Base-by-base conservation (phyloP, 805 yeast species). In the Lipomyces yamadae region DNA sequence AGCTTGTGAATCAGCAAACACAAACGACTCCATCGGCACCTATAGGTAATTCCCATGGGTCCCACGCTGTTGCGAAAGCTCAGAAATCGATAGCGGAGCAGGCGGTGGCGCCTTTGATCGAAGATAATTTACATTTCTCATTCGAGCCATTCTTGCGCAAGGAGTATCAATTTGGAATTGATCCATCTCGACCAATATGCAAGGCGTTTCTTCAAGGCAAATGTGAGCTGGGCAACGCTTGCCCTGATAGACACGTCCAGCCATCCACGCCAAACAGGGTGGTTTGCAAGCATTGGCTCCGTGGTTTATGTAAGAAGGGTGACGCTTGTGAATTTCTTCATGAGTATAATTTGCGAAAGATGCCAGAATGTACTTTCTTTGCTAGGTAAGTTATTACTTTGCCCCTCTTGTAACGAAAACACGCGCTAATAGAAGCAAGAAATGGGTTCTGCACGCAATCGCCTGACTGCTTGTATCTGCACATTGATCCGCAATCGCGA, bases 201-300 rank as follows among this genome's bases (percentile, higher is more conserved):
- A 89, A 89, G 70, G 88, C 82, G 70, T 88, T 86, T 60, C 86
- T 90, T 52, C 82, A 81, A 29, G 87, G 89, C 37, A 82, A 86
- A 15, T 94, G 98, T 78, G 97, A 98, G 2, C 82, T 88, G 66
- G 97, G 98, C 6, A 81, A 83, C n/a, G 83, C 83, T 59, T 94
- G 98, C 76, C 93, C 93, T 29, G 88, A 91, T 79, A 90, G 92
- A 75, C 98, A 94, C 78, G 88, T 88, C 42, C 84, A 86, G 61
- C 87, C 85, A 61, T 84, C 83, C 58, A 86, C 85, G 74, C 81
- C 84, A 62, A 88, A 88, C 76, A 88, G 89, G 73, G 91, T 95
- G 62, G 99, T 95, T 3, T 95, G 99, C 77, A 94, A 95, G 82
- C 98, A 95, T 81, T 95, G 99, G 99, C 85, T 95, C 45, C 85